Base-by-base conservation (phyloP, 2,329 filamentous ascomycete species). In the Metarhizium rileyi region DNA sequence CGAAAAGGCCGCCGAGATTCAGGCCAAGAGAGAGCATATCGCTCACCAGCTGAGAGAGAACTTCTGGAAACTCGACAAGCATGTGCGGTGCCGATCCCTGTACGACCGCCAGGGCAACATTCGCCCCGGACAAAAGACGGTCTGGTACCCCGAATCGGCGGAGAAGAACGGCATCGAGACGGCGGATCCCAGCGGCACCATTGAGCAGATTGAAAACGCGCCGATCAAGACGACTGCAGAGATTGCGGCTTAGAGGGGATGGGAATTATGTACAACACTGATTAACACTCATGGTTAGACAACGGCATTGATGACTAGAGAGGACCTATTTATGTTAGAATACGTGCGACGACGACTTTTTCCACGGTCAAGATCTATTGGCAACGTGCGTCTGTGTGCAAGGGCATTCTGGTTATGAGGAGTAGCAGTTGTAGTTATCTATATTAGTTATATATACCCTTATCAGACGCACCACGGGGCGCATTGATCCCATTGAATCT, bases 61-160 rank as follows among this genome's bases (percentile, higher is more conserved):
- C 52, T 89, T 86, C 66, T 89, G 85, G 85, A 71, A 76, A 53
- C 63, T 87, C 49, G 85, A 89, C 64, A 81, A 81, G 2, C 85
- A 82, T 60, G 62, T 87, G 18, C 70, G 84, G 30, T 80, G 82
- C 22, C 69, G 75, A 56, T 77, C 75, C 18, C 61, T 81, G 53
- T 86, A 86, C 55, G 83, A 87, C 62, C 72, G 83, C 2, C 46
- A 44, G 28, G 52, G 52, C 33, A 47, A 41, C 14, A 47, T 53
- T 18, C 36, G 43, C 20, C n/a, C 45, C 7, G 52, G 52, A 9
- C 22, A 25, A 6, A 44, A 45, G 42, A 40, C 51, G 4, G 43
- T 35, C 9, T 53, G 49, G 51, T 49, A 48, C 30, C 43, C 48
- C 14, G 26, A 47, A 10, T 30, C 16, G 14, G 26, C 22, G 0